A percentile compares a stretch with the other conserved stretches of the same genome.
These are phyloP conservation scores for Candida khao-thaluensis DNA, from an alignment of 805 yeast genomes.

Conservation along the genomic window DNA sequence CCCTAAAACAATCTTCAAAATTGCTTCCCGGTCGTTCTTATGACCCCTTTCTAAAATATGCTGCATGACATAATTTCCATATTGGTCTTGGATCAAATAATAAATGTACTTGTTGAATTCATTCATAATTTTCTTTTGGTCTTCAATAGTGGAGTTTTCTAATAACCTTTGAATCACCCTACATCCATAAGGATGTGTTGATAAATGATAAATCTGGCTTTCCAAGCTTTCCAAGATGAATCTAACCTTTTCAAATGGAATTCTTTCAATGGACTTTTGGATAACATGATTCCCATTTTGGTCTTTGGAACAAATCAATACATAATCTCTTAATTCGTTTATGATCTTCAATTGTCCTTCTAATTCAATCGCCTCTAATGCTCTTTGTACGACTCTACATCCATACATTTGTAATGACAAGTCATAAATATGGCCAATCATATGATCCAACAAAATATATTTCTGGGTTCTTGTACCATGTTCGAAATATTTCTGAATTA, in stretches of 20 bases:
- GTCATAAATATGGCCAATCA: slow-evolving; percentile 72
- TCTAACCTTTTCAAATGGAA: slow-evolving; percentile 67
- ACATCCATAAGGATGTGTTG: slow-evolving; percentile 97
- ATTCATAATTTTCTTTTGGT: slow-evolving; percentile 63
- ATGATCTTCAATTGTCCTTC: slow-evolving; percentile 68
- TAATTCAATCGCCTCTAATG: slow-evolving; percentile 68
- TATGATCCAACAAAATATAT: slow-evolving; percentile 61
- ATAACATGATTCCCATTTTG: slow-evolving; percentile 98
- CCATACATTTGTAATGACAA: slow-evolving; percentile 95
- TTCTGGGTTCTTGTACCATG: slow-evolving; percentile 71
- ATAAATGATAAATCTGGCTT: slow-evolving; percentile 74
- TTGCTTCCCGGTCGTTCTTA: slow-evolving; percentile 55
- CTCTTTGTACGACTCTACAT: slow-evolving; percentile 94
- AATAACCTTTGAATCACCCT: slow-evolving; percentile 91
- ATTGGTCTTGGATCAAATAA: slow-evolving; percentile 88
- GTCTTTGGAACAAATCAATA: slow-evolving; percentile 63
- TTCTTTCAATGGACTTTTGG: slow-evolving; percentile 87
- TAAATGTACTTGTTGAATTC: slow-evolving; percentile 73
- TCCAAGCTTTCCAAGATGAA: slow-evolving; percentile 73
- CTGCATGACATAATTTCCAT: slow-evolving; percentile 96
- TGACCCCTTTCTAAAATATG: slow-evolving; percentile 87
- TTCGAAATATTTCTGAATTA: slow-evolving; percentile 91
- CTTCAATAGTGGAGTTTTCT: slow-evolving; percentile 68
- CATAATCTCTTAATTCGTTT: slow-evolving; percentile 69
- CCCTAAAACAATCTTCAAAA: slow-evolving; percentile 67